A percentile compares a stretch with the other conserved stretches of the same genome.
Conservation (phyloP, 352 stramenopile species). For the Thraustochytrium striatum region DNA sequence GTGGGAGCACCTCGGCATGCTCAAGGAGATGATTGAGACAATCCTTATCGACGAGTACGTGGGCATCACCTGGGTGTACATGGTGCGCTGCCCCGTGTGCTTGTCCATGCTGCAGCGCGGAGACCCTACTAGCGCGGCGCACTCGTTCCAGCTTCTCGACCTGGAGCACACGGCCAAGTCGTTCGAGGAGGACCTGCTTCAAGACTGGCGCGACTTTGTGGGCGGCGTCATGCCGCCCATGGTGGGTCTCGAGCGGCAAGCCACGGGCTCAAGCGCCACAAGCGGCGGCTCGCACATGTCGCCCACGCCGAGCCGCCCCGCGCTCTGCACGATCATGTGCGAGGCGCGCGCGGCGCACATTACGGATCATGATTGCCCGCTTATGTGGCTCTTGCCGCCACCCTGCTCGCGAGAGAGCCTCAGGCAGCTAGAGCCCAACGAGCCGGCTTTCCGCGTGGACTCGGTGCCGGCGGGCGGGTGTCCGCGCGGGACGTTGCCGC, state of each 20-base stretch:
- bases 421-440: too few species aligned
- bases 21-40: conserved; percentile 15
- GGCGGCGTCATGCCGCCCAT: background rate
- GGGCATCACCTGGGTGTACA: conserved; percentile 40
- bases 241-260: too few species aligned
- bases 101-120: background rate
- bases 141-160: conserved; percentile 13
- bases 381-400: conserved; percentile 42
- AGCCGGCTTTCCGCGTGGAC: too few species aligned
- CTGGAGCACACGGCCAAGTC: conserved; percentile 10
- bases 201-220: conserved; percentile 36
- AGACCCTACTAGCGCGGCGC: conserved; percentile 1
- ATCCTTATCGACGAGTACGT: conserved; percentile 46
- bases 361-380: conserved; percentile 13
- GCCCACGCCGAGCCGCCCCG: background rate
- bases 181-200: background rate
- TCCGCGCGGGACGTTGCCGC: too few species aligned
- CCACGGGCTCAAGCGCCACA: background rate
- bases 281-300: background rate
- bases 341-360: conserved; percentile 1
- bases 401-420: too few species aligned
- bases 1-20: background rate
- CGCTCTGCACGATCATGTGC: conserved; percentile 15
- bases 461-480: too few species aligned
- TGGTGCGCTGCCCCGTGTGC: conserved; percentile 30